phyloP scores from a whole-genome alignment of 2,329 filamentous ascomycete species.

The Aspergillus sp. region DNA sequence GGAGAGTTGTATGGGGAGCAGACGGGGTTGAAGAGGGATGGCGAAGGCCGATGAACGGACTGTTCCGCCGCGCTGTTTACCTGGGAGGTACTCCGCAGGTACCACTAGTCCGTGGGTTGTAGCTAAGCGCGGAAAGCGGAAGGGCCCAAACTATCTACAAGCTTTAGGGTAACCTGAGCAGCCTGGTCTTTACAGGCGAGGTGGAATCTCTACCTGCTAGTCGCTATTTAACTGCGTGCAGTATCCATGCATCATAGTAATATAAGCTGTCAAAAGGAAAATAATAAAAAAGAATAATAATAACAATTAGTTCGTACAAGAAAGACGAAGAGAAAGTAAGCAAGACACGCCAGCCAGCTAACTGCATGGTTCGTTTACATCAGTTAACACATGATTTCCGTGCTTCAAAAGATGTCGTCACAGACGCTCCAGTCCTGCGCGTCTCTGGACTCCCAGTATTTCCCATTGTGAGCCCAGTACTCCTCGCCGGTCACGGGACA shows the following conservation, averaged over 20 bases:
- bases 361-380: neutral
- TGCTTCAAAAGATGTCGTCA: conserved; percentile 67
- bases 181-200: too few species aligned
- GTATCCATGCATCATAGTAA: too few species aligned
- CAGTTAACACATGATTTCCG: conserved; percentile 25
- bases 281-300: too few species aligned
- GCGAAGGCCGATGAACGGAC: neutral
- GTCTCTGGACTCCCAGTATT: conserved; percentile 77
- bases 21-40: neutral
- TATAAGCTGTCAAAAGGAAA: too few species aligned
- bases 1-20: neutral
- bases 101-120: neutral
- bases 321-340: neutral
- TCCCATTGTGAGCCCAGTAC: conserved; percentile 84
- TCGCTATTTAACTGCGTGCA: too few species aligned
- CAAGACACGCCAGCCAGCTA: neutral
- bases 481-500: conserved; percentile 82
- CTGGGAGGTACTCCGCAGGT: too few species aligned
- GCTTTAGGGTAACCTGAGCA: too few species aligned
- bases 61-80: neutral
- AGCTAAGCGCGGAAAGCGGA: neutral
- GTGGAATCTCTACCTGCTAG: too few species aligned
- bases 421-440: conserved; percentile 65
- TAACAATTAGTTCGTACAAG: too few species aligned
- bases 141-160: neutral